A percentile compares a stretch with the other conserved stretches of the same genome.
Conservation (phyloP, 1,139 yeast species). For the Pichia sp. region DNA sequence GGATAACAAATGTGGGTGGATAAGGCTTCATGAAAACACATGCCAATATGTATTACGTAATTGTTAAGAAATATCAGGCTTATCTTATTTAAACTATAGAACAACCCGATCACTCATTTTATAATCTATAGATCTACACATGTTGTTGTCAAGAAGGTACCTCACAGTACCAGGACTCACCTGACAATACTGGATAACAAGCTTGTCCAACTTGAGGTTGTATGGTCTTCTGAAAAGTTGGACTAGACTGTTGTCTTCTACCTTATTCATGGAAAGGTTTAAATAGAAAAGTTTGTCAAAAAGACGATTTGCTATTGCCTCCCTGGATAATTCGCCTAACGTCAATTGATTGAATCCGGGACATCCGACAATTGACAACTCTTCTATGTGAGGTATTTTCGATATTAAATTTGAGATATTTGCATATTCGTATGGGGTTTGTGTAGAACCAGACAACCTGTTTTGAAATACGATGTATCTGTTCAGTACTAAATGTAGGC, state of each 20-base stretch:
- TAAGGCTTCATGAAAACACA: too few species aligned
- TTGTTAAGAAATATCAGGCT: too few species aligned
- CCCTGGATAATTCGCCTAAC: constrained; percentile 15
- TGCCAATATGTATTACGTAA: neutral
- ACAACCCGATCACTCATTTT: constrained; percentile 10
- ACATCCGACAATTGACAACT: constrained; percentile 20
- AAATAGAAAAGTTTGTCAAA: constrained; percentile 17
- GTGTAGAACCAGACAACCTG: constrained; percentile 5
- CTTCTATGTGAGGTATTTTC: constrained; percentile 19
- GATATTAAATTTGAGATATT: constrained; percentile 12
- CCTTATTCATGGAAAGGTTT: constrained; percentile 24
- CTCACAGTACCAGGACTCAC: constrained; percentile 19
- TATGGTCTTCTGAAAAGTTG: constrained; percentile 20
- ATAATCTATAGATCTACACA: constrained; percentile 15
- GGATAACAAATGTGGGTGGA: too few species aligned
- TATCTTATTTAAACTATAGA: neutral
- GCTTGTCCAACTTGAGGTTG: constrained; percentile 16
- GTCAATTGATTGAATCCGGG: constrained; percentile 23
- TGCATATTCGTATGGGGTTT: constrained; percentile 14
- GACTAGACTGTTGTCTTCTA: constrained; percentile 24
- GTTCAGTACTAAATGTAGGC: constrained; percentile 19
- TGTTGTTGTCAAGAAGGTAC: constrained; percentile 15
- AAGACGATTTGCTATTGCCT: constrained; percentile 5
- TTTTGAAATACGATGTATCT: constrained; percentile 19
- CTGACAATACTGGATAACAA: constrained; percentile 21